Evolutionary conservation across 805 yeast genomes (phyloP), one percentile per base, ranked within the genome.

Genomic region (Candida yuanshanica): DNA sequence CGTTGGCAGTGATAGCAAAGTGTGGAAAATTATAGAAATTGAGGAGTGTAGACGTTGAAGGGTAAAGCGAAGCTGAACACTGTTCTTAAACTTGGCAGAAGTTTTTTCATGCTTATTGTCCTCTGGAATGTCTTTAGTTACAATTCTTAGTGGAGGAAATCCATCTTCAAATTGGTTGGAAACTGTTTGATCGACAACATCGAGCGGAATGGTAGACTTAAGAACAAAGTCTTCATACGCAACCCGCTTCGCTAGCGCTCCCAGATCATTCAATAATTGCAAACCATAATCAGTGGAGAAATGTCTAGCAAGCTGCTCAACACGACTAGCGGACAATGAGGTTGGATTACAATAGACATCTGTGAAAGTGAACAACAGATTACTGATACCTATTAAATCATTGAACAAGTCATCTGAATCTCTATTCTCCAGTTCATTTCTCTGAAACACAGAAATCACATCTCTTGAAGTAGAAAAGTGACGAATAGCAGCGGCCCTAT

Each of bases 61-160:
- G 29, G 80, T 66, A 45, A 68, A 68, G 40, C 88, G 68, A 10
- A 79, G 56, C 46, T 80, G 78, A 2, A 75, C 60, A 0, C 82
- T 63, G 51, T 83, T 84, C 47, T 83, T 83, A 60, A 67, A 77
- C 49, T 78, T 79, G 1, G 83, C 75, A 32, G 77, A 68, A 0
- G 76, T 72, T 32, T 69, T 70, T 26, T 69, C 71, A 43, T 66
- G 59, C 41, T 64, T 55, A 36, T 57, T 45, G 20, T 55, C 53
- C 29, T 66, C 49, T 36, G 63, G 53, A 5, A 55, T 77, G 20
- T 72, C 70, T 2, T 64, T 65, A 0, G 69, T 59, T 43, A 66
- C 68, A 8, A 77, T 64, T 35, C 71, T 56, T 13, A 67, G 40
- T 7, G 72, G 70, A 2, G 72, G 71, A 52, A 63, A 39, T 0